phyloP scores from a whole-genome alignment of 805 yeast species.

The Cyberlindnera americana region DNA sequence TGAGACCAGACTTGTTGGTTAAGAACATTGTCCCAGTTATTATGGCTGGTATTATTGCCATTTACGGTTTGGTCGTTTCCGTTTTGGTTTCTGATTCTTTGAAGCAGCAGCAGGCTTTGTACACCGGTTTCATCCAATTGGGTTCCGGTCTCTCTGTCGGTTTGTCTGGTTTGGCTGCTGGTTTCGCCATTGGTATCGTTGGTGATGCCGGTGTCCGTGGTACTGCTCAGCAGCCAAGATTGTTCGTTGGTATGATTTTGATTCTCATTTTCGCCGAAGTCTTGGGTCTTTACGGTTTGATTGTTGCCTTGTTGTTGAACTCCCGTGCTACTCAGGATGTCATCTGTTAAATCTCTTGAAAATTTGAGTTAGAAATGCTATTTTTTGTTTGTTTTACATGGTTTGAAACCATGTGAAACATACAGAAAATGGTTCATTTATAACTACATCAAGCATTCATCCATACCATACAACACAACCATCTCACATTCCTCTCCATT shows the following conservation, averaged over 20 bases:
- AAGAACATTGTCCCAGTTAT: conserved; percentile 94
- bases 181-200: conserved; percentile 98
- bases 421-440: no score
- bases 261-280: conserved; percentile 99
- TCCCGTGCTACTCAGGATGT: conserved; percentile 96
- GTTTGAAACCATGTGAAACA: neutral
- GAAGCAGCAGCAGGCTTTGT: conserved; percentile 86
- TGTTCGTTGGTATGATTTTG: conserved; percentile 97
- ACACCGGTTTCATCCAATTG: conserved; percentile 95
- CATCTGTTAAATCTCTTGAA: conserved; percentile 48
- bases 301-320: conserved; percentile 96
- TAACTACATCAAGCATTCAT: no score
- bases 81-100: conserved; percentile 89
- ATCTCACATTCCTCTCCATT: neutral
- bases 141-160: conserved; percentile 99
- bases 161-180: conserved; percentile 95
- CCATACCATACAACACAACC: conserved; percentile 2
- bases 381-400: no score
- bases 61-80: conserved; percentile 94
- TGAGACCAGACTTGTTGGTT: conserved; percentile 94
- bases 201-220: conserved; percentile 99
- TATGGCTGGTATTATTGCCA: conserved; percentile 99
- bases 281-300: conserved; percentile 95
- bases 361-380: no score
- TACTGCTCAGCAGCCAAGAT: conserved; percentile 96